Percentiles rank a stretch among this genome's conserved stretches.
Conservation (phyloP, 805 yeast genomes). For the Yarrowia divulgata region DNA sequence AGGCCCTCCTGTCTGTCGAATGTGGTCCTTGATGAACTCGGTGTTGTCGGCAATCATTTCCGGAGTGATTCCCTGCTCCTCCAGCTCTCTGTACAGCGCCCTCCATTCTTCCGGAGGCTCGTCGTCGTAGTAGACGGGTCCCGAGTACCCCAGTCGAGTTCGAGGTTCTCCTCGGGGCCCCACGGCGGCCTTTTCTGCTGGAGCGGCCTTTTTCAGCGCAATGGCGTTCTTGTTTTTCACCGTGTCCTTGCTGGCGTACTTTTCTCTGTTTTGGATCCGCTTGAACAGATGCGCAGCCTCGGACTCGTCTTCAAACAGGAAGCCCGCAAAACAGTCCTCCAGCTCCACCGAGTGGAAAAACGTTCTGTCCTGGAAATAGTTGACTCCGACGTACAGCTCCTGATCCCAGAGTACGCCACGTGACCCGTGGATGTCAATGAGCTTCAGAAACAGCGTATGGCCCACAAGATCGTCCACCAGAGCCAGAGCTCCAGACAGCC, state of each 20-base stretch:
- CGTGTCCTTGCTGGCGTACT: conserved; percentile 87
- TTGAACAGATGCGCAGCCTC: conserved; percentile 90
- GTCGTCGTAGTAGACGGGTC: conserved; percentile 70
- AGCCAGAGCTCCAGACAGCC: conserved; percentile 84
- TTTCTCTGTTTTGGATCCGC: conserved; percentile 74
- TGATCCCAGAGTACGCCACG: conserved; percentile 97
- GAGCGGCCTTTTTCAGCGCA: conserved; percentile 64
- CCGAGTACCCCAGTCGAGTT: conserved; percentile 45
- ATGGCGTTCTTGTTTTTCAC: conserved; percentile 86
- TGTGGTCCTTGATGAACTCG: conserved; percentile 80
- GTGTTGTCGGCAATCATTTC: conserved; percentile 89
- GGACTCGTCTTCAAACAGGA: conserved; percentile 83
- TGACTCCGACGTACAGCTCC: conserved; percentile 86
- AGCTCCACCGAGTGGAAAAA: conserved; percentile 94
- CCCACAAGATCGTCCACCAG: conserved; percentile 94
- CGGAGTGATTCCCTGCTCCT: conserved; percentile 79
- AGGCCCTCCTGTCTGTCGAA: conserved; percentile 76
- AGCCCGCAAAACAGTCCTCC: conserved; percentile 86
- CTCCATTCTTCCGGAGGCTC: conserved; percentile 88
- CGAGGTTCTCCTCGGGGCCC: conserved; percentile 74
- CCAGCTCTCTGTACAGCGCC: conserved; percentile 72
- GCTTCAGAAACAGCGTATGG: conserved; percentile 86
- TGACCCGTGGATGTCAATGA: conserved; percentile 83
- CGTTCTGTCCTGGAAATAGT: conserved; percentile 90
- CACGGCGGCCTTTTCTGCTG: conserved; percentile 47